Percentiles rank a stretch among this genome's conserved stretches.
phyloP scores from a whole-genome alignment of 2,329 filamentous ascomycete genomes.

The Aspergillus ochraceoroseus region DNA sequence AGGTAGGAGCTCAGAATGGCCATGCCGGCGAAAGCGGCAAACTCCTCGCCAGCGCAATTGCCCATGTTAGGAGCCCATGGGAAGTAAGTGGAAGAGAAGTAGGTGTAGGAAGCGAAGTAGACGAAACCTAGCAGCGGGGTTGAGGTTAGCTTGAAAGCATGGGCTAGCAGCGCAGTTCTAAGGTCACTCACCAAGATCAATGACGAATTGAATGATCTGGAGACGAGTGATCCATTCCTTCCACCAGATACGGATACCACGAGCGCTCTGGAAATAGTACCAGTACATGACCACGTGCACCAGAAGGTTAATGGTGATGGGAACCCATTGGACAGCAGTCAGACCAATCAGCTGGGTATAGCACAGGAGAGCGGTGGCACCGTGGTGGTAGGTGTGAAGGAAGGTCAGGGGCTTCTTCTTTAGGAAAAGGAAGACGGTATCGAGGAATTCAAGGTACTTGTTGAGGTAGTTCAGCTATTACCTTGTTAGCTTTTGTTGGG shows the following conservation, averaged over 20 bases:
- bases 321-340: slow-evolving; percentile 91
- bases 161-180: neutral
- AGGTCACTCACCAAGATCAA: slow-evolving; percentile 73
- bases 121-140: slow-evolving; percentile 66
- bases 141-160: slow-evolving; percentile 18
- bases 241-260: slow-evolving; percentile 96
- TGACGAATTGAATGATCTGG: slow-evolving; percentile 94
- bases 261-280: slow-evolving; percentile 99
- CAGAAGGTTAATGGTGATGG: slow-evolving; percentile 83
- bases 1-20: slow-evolving; percentile 91
- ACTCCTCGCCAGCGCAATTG: slow-evolving; percentile 91
- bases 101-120: slow-evolving; percentile 99
- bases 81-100: slow-evolving; percentile 92
- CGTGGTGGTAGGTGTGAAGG: slow-evolving; percentile 98
- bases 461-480: slow-evolving; percentile 90
- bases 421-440: slow-evolving; percentile 94
- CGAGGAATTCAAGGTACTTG: slow-evolving; percentile 92
- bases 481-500: slow-evolving; percentile 35
- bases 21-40: slow-evolving; percentile 88
- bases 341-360: slow-evolving; percentile 93
- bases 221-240: slow-evolving; percentile 99
- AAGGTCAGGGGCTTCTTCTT: slow-evolving; percentile 99
- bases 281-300: slow-evolving; percentile 99
- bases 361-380: slow-evolving; percentile 92
- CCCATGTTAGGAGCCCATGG: slow-evolving; percentile 75